A percentile compares a stretch with the other conserved stretches of the same genome.
These are phyloP conservation scores for Polyporus tsugae DNA, from an alignment of 1,284 basidiomycete species.

Conservation along the genomic window DNA sequence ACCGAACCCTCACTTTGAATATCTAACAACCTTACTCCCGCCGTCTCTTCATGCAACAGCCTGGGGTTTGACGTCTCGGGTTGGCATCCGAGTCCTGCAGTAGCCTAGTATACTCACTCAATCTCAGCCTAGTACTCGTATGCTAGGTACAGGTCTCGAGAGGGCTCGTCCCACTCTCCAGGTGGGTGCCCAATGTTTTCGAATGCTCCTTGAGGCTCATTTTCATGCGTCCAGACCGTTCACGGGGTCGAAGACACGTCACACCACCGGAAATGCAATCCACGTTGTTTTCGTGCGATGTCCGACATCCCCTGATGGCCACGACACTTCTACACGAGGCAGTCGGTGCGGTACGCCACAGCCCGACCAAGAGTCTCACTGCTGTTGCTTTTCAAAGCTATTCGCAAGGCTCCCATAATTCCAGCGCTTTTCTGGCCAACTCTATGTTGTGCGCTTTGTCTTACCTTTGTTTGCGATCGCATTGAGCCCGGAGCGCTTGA, in stretches of 20 bases:
- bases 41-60: no score
- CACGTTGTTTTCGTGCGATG: not conserved
- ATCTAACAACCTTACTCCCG: no score
- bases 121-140: not conserved
- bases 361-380: not conserved
- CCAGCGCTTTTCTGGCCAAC: not conserved
- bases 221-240: not conserved
- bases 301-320: not conserved
- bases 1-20: no score
- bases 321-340: not conserved
- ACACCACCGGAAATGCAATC: not conserved
- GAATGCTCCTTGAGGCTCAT: not conserved
- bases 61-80: no score
- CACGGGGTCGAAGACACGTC: not conserved
- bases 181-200: not conserved
- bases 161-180: not conserved
- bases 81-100: not conserved
- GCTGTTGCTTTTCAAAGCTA: not conserved
- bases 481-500: constrained; percentile 3
- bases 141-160: not conserved
- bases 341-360: not conserved
- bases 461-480: not conserved
- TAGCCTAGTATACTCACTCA: not conserved
- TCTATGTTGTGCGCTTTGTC: not conserved
- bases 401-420: not conserved